These are phyloP conservation scores for Globisporangium cystogenes DNA, from an alignment of 352 stramenopile genomes.

Conservation along the genomic window DNA sequence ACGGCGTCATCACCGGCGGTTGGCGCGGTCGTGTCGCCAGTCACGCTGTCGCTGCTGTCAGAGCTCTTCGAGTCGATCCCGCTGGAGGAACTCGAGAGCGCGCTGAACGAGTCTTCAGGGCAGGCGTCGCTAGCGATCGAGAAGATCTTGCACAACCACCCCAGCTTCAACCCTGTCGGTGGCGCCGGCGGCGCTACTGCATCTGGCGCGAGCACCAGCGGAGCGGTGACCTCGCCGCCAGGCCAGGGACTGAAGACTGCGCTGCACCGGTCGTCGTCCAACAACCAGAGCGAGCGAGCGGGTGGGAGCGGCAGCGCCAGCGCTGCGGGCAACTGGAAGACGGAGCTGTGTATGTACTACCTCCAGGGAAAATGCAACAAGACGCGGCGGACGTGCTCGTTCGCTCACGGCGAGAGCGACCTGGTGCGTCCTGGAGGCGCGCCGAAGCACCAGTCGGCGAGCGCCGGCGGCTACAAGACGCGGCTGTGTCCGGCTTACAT, in stretches of 20 bases:
- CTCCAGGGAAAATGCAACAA: conserved; percentile 89
- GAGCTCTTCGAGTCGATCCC: conserved; percentile 73
- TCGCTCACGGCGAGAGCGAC: conserved; percentile 81
- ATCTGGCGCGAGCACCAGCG: neutral
- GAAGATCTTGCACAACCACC: conserved; percentile 54
- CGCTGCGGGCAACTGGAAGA: conserved; percentile 78
- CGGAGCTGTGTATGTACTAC: conserved; percentile 88
- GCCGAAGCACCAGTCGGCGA: conserved; percentile 18
- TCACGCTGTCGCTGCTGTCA: conserved; percentile 55
- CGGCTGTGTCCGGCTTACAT: conserved; percentile 75
- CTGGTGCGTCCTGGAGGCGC: conserved; percentile 38
- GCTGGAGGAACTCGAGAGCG: conserved; percentile 50
- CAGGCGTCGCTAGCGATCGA: conserved; percentile 62
- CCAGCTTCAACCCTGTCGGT: conserved; percentile 59
- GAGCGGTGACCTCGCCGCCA: neutral
- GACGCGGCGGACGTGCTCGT: conserved; percentile 81
- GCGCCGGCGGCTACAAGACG: conserved; percentile 50
- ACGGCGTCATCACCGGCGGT: neutral
- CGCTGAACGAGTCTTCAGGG: conserved; percentile 38
- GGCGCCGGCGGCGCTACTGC: conserved; percentile 4
- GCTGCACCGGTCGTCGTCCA: conserved; percentile 23
- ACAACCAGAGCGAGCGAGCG: conserved; percentile 9
- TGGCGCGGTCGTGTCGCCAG: conserved; percentile 27
- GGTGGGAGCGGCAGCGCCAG: conserved; percentile 16
- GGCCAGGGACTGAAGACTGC: conserved; percentile 10